Evolutionary conservation across 176 grass and related monocot genomes (phyloP), one percentile per base, ranked within the genome.

Genomic region (Musa beccarii): DNA sequence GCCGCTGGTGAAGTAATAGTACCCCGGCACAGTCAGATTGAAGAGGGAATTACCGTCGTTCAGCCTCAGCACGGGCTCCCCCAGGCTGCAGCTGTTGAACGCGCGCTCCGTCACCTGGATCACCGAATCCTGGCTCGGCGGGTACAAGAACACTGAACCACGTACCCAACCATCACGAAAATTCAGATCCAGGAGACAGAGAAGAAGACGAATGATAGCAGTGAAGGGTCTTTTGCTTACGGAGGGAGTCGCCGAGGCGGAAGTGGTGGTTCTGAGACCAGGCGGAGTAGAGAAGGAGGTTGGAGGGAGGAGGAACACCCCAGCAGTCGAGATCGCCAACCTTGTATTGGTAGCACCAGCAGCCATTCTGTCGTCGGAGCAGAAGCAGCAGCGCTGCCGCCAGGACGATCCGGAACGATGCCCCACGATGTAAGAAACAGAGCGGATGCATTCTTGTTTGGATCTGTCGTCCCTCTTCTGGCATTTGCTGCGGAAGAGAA

Each of bases 61-160:
- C 21, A 96, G 83, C 26, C 64, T 83, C 26, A 87, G 74, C 9
- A 89, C 87, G 65, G 89, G 87, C 54, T 81, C 86, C n/a, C 78
- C 56, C 0, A 84, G 56, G 49, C 79, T 79, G 75, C 92, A 96
- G 76, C 80, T 50, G 43, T 80, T 88, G 85, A 86, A 92, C 56
- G 83, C 92, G 57, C 53, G 53, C 78, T 88, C 78, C 34, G 89
- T 69, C 10, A 96, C 76, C 81, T 87, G 89, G 0, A 96, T 68
- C 76, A 80, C 86, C 68, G 54, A 81, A 78, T 90, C 83, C 78
- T 95, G 61, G 28, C 86, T 86, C 21, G 80, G 84, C 67, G 82
- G 92, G 83, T 96, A 96, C 8, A 96, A 76, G 68, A 96, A 96
- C 28, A 86, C 91, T 93, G 85, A 67, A 96, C 75, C 75, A 88